phyloP scores from a whole-genome alignment of 2,329 filamentous ascomycete species.

The Aureobasidium namibiae region DNA sequence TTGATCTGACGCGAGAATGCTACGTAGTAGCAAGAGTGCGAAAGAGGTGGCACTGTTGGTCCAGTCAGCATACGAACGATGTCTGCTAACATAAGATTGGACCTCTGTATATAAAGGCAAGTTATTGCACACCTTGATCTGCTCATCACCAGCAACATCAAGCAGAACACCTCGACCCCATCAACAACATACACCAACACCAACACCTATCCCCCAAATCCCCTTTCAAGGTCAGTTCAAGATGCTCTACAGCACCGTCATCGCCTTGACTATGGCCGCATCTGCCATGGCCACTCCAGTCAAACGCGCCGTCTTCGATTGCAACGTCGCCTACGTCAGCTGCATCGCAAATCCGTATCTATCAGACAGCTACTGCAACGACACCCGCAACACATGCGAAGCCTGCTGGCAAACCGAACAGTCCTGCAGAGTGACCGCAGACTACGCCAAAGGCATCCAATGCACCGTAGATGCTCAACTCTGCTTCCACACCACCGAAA shows the following conservation, averaged over 20 bases:
- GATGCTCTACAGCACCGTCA: neutral
- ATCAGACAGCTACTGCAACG: neutral
- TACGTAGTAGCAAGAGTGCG: neutral
- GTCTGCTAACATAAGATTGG: neutral
- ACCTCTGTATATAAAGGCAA: neutral
- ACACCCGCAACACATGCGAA: conserved; percentile 2
- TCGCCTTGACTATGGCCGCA: neutral
- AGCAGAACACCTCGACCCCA: neutral
- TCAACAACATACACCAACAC: neutral
- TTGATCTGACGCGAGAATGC: neutral
- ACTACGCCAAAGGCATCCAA: neutral
- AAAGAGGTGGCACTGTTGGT: neutral
- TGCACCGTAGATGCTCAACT: neutral
- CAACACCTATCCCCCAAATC: neutral
- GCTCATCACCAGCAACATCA: neutral
- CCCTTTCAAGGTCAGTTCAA: neutral
- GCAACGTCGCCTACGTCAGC: neutral
- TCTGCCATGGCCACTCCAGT: neutral
- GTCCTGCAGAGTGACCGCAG: neutral
- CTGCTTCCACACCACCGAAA: neutral
- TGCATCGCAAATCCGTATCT: neutral
- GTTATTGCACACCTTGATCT: neutral
- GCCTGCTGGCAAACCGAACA: conserved; percentile 2
- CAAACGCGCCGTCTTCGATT: neutral
- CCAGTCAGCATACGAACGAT: neutral